Percentiles rank a stretch among this genome's conserved stretches.
Conservation (phyloP, 495 filamentous ascomycete genomes). For the Xylaria venustula region DNA sequence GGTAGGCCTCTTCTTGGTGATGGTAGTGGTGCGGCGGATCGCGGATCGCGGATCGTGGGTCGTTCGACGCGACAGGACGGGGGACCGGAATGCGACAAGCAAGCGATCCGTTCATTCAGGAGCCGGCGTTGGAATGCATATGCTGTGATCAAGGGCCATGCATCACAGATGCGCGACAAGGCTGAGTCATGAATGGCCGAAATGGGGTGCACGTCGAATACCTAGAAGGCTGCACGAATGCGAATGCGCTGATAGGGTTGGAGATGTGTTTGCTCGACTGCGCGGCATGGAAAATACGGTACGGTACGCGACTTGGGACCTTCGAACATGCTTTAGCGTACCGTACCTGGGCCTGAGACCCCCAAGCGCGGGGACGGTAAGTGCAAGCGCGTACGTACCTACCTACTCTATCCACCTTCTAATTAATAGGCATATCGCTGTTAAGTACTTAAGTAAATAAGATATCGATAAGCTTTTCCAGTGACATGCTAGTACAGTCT, state of each 20-base stretch:
- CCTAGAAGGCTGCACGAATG: background rate
- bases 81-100: constrained; percentile 10
- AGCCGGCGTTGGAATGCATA: constrained; percentile 5
- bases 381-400: background rate
- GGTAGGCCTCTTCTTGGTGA: background rate
- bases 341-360: background rate
- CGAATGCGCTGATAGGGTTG: background rate
- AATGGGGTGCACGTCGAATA: background rate
- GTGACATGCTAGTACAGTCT: too few relatives aligned
- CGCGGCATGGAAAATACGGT: background rate
- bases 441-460: too few relatives aligned
- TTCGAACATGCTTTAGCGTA: too few relatives aligned
- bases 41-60: background rate
- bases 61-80: constrained; percentile 8
- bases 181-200: background rate
- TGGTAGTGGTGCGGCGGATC: background rate
- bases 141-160: background rate
- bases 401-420: background rate
- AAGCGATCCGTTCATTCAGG: constrained; percentile 5
- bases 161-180: background rate
- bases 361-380: background rate
- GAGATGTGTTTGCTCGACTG: background rate
- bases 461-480: too few relatives aligned
- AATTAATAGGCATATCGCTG: too few relatives aligned
- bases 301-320: background rate